Base-by-base conservation (phyloP, 768 basidiomycete species). In the Trametes villosa region DNA sequence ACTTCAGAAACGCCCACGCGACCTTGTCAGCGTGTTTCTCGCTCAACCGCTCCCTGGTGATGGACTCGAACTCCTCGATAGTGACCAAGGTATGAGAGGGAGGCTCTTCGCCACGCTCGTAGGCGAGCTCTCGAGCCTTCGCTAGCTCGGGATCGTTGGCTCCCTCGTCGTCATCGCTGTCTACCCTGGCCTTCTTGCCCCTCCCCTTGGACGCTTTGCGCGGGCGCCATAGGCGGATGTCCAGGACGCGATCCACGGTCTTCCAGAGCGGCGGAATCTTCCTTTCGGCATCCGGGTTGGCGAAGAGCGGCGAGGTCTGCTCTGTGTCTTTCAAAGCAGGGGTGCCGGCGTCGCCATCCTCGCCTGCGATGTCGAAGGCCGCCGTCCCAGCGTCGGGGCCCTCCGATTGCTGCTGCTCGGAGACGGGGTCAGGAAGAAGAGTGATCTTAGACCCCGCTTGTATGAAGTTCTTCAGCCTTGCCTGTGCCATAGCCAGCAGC, bases 171-270 rank as follows among this genome's bases (percentile, higher is more conserved):
- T 73, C 67, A 22, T 58, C 57, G 47, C 67, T 70, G 20, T 29
- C 77, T 72, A 33, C 74, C 72, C 34, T 64, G 70, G 3, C 65
- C 59, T 44, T 68, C 55, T 57, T 63, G 24, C 41, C 67, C 67
- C 73, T 71, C 48, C 42, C 67, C 67, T 73, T 71, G 49, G 59
- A 17, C 6, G 38, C 17, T 59, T 72, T 72, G 65, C 57, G 49
- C 18, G 85, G 80, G 46, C 75, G 75, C 84, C 89, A 88, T 18
- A 96, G 73, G 42, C 85, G 75, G 24, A 95, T 77, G 65, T 97
- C 93, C 33, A 99, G 79, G 27, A 98, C 80, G n/a, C 96, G 87
- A 68, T 96, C 95, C n/a, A 94, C 79, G 0, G 89, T 93, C 73
- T 87, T 89, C 96, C 96, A 98, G 8, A 83, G 78, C 0, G 75